A percentile compares a stretch with the other conserved stretches of the same genome.
These are phyloP conservation scores for Chaetomium fimeti DNA, from an alignment of 495 filamentous ascomycete genomes.

Conservation along the genomic window DNA sequence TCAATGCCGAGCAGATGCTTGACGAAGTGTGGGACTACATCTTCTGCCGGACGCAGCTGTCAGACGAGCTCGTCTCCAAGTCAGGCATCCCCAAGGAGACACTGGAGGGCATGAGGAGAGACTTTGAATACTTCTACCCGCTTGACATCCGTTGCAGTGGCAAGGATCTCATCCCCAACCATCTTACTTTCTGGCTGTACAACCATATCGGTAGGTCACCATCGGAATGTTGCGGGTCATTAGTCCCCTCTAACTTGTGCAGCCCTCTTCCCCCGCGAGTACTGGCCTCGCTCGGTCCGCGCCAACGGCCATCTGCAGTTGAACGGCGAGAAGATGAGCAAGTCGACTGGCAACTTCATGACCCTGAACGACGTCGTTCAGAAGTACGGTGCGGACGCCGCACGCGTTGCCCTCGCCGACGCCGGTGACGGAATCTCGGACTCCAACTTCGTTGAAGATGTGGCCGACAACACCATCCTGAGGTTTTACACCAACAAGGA, in stretches of 20 bases:
- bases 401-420: constrained; percentile 87
- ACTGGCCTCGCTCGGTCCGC: constrained; percentile 81
- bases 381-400: constrained; percentile 94
- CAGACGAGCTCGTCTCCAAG: constrained; percentile 56
- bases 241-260: not conserved
- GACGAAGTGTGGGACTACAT: constrained; percentile 97
- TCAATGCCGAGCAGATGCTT: constrained; percentile 83
- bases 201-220: constrained; percentile 64
- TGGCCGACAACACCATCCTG: constrained; percentile 87
- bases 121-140: constrained; percentile 97
- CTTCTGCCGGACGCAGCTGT: constrained; percentile 63
- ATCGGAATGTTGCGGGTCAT: too few species aligned
- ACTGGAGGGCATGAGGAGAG: constrained; percentile 74
- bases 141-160: constrained; percentile 80
- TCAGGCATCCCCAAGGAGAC: constrained; percentile 68
- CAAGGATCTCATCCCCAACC: constrained; percentile 84
- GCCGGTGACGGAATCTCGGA: constrained; percentile 92
- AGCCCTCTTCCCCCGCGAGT: constrained; percentile 76
- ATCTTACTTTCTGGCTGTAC: constrained; percentile 96
- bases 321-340: constrained; percentile 97
- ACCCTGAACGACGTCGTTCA: constrained; percentile 80
- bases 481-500: constrained; percentile 81
- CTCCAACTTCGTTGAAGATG: constrained; percentile 95
- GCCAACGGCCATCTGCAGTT: constrained; percentile 90
- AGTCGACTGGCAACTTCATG: constrained; percentile 93